Conservation (phyloP, 768 basidiomycete species). For the Podaxis pistillaris region DNA sequence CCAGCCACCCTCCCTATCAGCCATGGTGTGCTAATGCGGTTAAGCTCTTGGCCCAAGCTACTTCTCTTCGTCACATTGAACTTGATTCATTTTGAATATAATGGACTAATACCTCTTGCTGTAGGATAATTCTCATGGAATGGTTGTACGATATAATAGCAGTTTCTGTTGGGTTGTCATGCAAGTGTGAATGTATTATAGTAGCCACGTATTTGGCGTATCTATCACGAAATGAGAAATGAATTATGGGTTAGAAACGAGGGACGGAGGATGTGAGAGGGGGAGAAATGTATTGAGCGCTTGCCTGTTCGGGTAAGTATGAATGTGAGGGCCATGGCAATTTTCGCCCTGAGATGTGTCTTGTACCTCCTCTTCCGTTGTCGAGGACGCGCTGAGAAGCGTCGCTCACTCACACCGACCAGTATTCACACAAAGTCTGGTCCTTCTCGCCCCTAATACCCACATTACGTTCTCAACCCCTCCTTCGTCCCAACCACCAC, state of each 20-base stretch:
- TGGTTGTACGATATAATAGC: neutral
- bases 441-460: conserved; percentile 7
- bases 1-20: conserved; percentile 37
- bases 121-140: neutral
- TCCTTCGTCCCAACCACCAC: conserved; percentile 9
- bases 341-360: conserved; percentile 13
- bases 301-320: conserved; percentile 13
- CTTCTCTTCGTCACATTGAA: conserved; percentile 6
- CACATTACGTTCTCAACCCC: conserved; percentile 1
- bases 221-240: neutral
- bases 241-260: neutral
- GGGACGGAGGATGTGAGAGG: conserved; percentile 6
- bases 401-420: neutral
- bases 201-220: neutral
- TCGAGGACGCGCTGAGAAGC: conserved; percentile 9
- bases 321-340: conserved; percentile 3
- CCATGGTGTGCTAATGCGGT: conserved; percentile 30
- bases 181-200: neutral
- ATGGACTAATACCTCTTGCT: neutral
- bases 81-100: neutral
- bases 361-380: neutral
- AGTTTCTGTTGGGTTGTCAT: neutral
- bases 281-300: neutral
- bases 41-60: conserved; percentile 16
- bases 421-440: neutral